phyloP scores from a whole-genome alignment of 1,284 basidiomycete genomes.

The Clitocybe nebularis region DNA sequence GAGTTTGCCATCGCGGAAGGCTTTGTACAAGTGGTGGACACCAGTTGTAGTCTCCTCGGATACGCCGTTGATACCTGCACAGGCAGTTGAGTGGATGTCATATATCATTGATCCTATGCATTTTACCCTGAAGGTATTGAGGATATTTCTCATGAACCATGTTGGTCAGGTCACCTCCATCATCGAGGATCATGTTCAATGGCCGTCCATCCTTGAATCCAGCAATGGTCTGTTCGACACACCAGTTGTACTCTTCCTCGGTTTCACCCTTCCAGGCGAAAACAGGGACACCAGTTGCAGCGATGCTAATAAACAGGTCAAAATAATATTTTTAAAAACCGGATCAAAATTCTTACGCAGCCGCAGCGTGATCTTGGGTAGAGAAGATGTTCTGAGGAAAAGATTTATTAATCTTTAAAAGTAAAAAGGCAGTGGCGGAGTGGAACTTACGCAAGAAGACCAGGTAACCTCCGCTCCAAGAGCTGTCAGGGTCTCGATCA shows the following conservation, averaged over 20 bases:
- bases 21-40: constrained; percentile 99
- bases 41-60: constrained; percentile 99
- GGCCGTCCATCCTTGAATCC: constrained; percentile 79
- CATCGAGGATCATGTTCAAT: constrained; percentile 99
- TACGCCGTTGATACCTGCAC: constrained; percentile 82
- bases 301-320: constrained; percentile 56
- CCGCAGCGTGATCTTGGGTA: constrained; percentile 98
- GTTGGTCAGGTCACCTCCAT: constrained; percentile 95
- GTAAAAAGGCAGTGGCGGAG: too few relatives aligned
- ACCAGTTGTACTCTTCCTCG: constrained; percentile 98
- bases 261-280: constrained; percentile 99
- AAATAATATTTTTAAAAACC: constrained; percentile 6
- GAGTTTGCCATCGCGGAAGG: constrained; percentile 92
- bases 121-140: constrained; percentile 73
- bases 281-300: constrained; percentile 96
- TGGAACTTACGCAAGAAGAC: constrained; percentile 96
- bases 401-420: too few relatives aligned
- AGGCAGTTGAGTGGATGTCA: constrained; percentile 8
- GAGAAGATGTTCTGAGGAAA: constrained; percentile 92
- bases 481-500: constrained; percentile 93
- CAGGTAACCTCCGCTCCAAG: constrained; percentile 98
- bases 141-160: constrained; percentile 97
- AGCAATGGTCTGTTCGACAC: constrained; percentile 92
- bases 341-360: constrained; percentile 63
- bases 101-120: neutral